phyloP scores from a whole-genome alignment of 257 asterid species.

The Perilla frutescens region DNA sequence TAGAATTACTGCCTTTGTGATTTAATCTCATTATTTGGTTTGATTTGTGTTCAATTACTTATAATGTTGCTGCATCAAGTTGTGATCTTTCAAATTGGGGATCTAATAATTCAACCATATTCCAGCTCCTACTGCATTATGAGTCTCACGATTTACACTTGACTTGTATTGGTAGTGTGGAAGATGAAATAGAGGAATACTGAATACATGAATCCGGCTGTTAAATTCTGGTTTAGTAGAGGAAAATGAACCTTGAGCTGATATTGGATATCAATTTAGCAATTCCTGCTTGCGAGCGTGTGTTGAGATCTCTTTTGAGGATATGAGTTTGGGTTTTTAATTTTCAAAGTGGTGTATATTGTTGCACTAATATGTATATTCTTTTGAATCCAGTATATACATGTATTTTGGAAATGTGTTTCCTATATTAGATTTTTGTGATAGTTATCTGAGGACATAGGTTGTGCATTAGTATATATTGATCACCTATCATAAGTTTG shows the following conservation, averaged over 20 bases:
- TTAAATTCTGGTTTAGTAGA: background rate
- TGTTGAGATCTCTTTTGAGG: conserved; percentile 22
- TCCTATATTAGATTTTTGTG: background rate
- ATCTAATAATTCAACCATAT: background rate
- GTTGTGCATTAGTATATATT: background rate
- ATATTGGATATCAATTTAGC: background rate
- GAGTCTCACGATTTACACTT: background rate
- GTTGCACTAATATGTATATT: background rate
- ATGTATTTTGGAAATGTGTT: background rate
- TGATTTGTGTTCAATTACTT: conserved; percentile 9
- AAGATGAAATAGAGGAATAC: too few relatives aligned
- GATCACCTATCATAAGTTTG: conserved; percentile 14
- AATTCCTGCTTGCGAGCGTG: background rate
- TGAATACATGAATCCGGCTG: too few relatives aligned
- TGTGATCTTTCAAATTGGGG: background rate
- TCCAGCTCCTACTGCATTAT: background rate
- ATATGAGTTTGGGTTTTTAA: background rate
- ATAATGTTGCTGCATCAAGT: background rate
- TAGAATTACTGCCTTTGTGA: background rate
- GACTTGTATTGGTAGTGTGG: too few relatives aligned
- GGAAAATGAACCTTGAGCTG: background rate
- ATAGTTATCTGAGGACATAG: too few relatives aligned
- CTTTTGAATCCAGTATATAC: conserved; percentile 7
- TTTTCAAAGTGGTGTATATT: background rate
- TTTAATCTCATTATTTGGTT: background rate